A percentile compares a stretch with the other conserved stretches of the same genome.
These are phyloP conservation scores for Ogataea pignaliae DNA, from an alignment of 805 yeast genomes.

Conservation along the genomic window DNA sequence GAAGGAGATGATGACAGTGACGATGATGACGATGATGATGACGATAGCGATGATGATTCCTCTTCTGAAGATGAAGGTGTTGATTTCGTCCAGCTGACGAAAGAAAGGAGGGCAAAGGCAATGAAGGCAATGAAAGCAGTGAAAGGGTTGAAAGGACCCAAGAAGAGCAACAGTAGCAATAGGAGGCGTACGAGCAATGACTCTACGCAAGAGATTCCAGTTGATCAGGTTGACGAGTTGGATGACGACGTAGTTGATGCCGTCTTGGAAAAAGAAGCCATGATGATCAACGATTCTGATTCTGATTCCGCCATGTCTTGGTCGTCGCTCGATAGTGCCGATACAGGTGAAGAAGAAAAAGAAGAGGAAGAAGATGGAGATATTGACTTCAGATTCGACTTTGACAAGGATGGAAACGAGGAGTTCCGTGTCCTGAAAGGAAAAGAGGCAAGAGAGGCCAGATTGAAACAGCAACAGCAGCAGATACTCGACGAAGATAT, in stretches of 20 bases:
- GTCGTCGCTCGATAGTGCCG: no score
- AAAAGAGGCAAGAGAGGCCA: conserved; percentile 4
- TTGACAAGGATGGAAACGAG: conserved; percentile 36
- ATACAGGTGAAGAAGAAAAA: background rate
- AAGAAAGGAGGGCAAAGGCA: conserved; percentile 56
- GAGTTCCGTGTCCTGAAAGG: conserved; percentile 18
- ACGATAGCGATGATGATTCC: conserved; percentile 31
- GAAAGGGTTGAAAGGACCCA: conserved; percentile 22
- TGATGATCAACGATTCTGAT: conserved; percentile 23
- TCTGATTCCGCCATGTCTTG: background rate
- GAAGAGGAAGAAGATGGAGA: conserved; percentile 33
- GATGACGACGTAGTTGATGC: conserved; percentile 39
- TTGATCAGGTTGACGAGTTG: conserved; percentile 34
- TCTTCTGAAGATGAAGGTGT: conserved; percentile 65
- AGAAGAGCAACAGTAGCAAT: conserved; percentile 10
- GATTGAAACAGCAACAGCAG: background rate
- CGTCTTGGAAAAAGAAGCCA: conserved; percentile 38
- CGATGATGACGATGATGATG: conserved; percentile 18
- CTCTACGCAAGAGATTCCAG: conserved; percentile 12
- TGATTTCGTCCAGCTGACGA: conserved; percentile 69
- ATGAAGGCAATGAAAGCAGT: conserved; percentile 52
- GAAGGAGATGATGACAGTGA: conserved; percentile 34
- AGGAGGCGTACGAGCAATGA: conserved; percentile 13
- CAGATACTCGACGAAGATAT: conserved; percentile 49
- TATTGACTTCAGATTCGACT: conserved; percentile 33